Conservation (phyloP, 1,139 yeast species). For the Yamadazyma epiphylla region DNA sequence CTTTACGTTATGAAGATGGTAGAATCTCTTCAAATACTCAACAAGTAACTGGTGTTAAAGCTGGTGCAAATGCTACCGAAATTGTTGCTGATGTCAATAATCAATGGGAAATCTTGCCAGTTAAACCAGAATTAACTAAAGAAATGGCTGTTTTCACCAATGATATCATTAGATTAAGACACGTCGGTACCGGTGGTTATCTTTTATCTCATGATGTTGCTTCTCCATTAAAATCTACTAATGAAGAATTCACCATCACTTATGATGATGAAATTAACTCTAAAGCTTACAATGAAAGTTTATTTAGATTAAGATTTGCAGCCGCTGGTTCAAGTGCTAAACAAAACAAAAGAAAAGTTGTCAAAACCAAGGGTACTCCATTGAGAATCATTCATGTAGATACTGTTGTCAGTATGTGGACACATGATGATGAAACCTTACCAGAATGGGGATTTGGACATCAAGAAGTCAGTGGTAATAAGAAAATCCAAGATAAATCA, state of each 20-base stretch:
- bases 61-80: constrained; percentile 21
- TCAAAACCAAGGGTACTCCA: constrained; percentile 68
- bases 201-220: constrained; percentile 95
- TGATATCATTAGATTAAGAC: constrained; percentile 76
- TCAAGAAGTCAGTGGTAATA: constrained; percentile 93
- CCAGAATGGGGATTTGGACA: constrained; percentile 96
- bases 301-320: constrained; percentile 67
- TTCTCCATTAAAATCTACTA: constrained; percentile 86
- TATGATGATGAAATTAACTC: constrained; percentile 36
- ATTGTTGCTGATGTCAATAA: constrained; percentile 65
- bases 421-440: constrained; percentile 72
- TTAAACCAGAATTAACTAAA: constrained; percentile 32
- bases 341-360: constrained; percentile 42
- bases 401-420: constrained; percentile 93
- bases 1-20: constrained; percentile 93
- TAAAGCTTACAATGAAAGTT: constrained; percentile 61
- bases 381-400: constrained; percentile 76
- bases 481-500: constrained; percentile 62
- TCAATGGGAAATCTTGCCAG: constrained; percentile 86
- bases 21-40: constrained; percentile 94
- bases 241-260: constrained; percentile 85
- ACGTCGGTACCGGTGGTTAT: constrained; percentile 73
- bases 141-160: constrained; percentile 40
- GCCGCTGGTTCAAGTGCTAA: constrained; percentile 30
- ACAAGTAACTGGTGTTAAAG: constrained; percentile 74